phyloP scores from a whole-genome alignment of 495 filamentous ascomycete species.

The Penicillium cataractarum region DNA sequence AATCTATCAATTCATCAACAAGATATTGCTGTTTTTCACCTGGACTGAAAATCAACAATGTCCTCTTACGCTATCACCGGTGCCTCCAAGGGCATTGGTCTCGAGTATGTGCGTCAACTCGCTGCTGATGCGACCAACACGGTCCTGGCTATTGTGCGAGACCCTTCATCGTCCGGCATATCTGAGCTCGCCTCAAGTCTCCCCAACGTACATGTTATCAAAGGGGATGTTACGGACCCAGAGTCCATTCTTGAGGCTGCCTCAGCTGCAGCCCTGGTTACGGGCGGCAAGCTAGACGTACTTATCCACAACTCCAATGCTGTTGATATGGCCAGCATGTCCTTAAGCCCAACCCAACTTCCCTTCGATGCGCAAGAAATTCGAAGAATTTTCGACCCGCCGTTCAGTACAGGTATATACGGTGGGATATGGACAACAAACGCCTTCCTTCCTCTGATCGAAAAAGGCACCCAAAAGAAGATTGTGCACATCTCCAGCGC shows the following conservation, averaged over 20 bases:
- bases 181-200: slow-evolving; percentile 25
- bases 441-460: slow-evolving; percentile 49
- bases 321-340: slow-evolving; percentile 25
- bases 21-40: not conserved
- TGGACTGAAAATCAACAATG: slow-evolving; percentile 39
- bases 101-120: slow-evolving; percentile 58
- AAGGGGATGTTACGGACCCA: slow-evolving; percentile 45
- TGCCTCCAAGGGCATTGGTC: slow-evolving; percentile 58
- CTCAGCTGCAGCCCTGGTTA: slow-evolving; percentile 39
- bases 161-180: slow-evolving; percentile 34
- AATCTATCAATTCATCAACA: not conserved
- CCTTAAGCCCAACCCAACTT: slow-evolving; percentile 20
- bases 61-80: slow-evolving; percentile 58
- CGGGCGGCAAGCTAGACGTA: slow-evolving; percentile 47
- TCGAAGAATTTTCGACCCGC: slow-evolving; percentile 14
- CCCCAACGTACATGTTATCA: slow-evolving; percentile 49
- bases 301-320: slow-evolving; percentile 51
- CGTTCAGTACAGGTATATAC: slow-evolving; percentile 23
- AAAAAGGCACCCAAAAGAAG: slow-evolving; percentile 51
- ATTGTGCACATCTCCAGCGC: slow-evolving; percentile 50
- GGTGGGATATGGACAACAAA: slow-evolving; percentile 33
- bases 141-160: slow-evolving; percentile 52
- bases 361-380: slow-evolving; percentile 26
- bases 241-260: slow-evolving; percentile 47
- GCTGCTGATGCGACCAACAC: slow-evolving; percentile 45